Percentiles rank a stretch among this genome's conserved stretches.
These are phyloP conservation scores for Flammula alnicola DNA, from an alignment of 1,284 basidiomycete genomes.

Conservation along the genomic window DNA sequence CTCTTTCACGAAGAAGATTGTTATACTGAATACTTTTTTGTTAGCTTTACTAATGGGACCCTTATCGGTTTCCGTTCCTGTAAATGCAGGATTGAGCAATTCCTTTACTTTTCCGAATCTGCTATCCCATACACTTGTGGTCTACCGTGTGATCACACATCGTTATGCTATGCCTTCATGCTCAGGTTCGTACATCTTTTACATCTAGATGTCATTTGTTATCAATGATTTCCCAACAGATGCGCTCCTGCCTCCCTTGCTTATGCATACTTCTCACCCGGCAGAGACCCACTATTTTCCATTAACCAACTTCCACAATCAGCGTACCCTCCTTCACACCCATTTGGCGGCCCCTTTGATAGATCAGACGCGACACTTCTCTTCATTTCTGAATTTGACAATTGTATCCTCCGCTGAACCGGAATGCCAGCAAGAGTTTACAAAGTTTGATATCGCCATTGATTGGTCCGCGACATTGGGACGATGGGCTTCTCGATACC, in stretches of 20 bases:
- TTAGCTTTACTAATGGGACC: slow-evolving; percentile 45
- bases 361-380: slow-evolving; percentile 21
- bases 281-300: slow-evolving; percentile 77
- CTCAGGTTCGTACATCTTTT: slow-evolving; percentile 29
- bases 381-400: slow-evolving; percentile 51
- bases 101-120: slow-evolving; percentile 51
- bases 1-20: slow-evolving; percentile 14
- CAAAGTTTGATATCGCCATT: slow-evolving; percentile 53
- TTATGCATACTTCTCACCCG: slow-evolving; percentile 58
- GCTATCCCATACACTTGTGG: slow-evolving; percentile 62
- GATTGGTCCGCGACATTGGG: slow-evolving; percentile 76
- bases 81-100: slow-evolving; percentile 34
- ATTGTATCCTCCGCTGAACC: slow-evolving; percentile 61
- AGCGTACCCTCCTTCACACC: slow-evolving; percentile 66
- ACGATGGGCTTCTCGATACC: slow-evolving; percentile 73
- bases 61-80: slow-evolving; percentile 35
- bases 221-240: slow-evolving; percentile 35
- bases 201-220: slow-evolving; percentile 7
- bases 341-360: slow-evolving; percentile 76
- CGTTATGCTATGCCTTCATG: slow-evolving; percentile 26
- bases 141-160: slow-evolving; percentile 56
- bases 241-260: slow-evolving; percentile 56
- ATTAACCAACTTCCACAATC: slow-evolving; percentile 37
- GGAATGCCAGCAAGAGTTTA: slow-evolving; percentile 46
- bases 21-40: slow-evolving; percentile 15